Evolutionary conservation across 2,329 filamentous ascomycete genomes (phyloP), one percentile per base, ranked within the genome.

Genomic region (Claviceps sp.): DNA sequence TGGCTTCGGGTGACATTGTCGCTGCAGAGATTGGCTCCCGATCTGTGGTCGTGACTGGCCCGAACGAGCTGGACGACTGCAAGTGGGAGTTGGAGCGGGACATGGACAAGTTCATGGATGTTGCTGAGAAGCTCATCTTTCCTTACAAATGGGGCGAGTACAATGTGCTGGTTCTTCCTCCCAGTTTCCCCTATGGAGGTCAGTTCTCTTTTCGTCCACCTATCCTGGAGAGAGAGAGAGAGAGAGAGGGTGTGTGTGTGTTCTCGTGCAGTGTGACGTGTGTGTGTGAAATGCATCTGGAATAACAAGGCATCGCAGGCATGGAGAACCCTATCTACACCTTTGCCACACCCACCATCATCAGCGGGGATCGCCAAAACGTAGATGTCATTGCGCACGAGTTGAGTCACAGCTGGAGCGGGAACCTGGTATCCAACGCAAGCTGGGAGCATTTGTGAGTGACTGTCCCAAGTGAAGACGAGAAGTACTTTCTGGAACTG

Each of bases 251-350:
- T 3, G 9, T 22, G n/a, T 34, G 30, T 11, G 30, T 34, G 30
- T 34, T 34, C 30, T 34, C 11, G 30, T 34, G 30, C 11, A 34
- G 9, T 34, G 30, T 34, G 30, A 11, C 30, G 30, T 34, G 9
- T 11, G n/a, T 43, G 8, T 37, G 20, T 20, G 18, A 8, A 4
- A 18, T 6, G 8, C 11, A 40, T n/a, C 26, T 26, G 24, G 5
- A 20, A 41, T 16, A 14, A 42, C 16, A 4, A 26, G 5, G 6
- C 40, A 52, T 20, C 47, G 22, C 52, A 77, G 81, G 82, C 56
- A 89, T 89, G 85, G 89, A 95, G 67, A 95, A 96, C 64, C 90
- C 90, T 0, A 82, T 95, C 50, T 95, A 86, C 70, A 97, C 93
- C 0, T 97, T 95, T 65, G 91, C 90, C 1, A 97, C 93, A 1